phyloP scores from a whole-genome alignment of 2,329 filamentous ascomycete species.

The Incumbomyces lentus region DNA sequence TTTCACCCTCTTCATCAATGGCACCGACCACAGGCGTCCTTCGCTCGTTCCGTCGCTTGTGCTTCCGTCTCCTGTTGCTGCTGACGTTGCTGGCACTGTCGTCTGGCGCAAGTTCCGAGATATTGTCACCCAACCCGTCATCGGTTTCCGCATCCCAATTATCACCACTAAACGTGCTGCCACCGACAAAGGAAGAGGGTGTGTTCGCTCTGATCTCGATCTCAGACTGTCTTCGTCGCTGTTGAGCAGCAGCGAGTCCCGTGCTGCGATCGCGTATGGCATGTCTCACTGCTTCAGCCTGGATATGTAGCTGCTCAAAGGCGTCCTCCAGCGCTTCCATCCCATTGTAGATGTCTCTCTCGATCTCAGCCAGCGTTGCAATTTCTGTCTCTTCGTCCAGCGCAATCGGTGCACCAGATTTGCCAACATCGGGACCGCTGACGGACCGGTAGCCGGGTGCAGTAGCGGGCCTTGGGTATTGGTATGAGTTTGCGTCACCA shows the following conservation, averaged over 20 bases:
- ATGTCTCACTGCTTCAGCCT: slow-evolving; percentile 69
- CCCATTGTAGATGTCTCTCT: slow-evolving; percentile 81
- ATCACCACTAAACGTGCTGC: slow-evolving; percentile 8
- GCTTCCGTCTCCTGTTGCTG: slow-evolving; percentile 32
- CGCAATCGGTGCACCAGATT: slow-evolving; percentile 61
- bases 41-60: slow-evolving; percentile 38
- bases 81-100: slow-evolving; percentile 42
- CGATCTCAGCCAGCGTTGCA: slow-evolving; percentile 76
- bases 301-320: slow-evolving; percentile 80
- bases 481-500: slow-evolving; percentile 7
- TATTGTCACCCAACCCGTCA: slow-evolving; percentile 33
- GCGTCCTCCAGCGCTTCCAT: slow-evolving; percentile 94
- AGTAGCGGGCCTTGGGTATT: slow-evolving; percentile 27
- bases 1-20: slow-evolving; percentile 39
- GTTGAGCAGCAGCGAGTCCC: slow-evolving; percentile 50
- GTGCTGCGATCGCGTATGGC: slow-evolving; percentile 72
- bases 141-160: slow-evolving; percentile 33
- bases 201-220: slow-evolving; percentile 35
- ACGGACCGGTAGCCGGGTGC: slow-evolving; percentile 1
- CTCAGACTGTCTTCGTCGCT: slow-evolving; percentile 31
- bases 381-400: slow-evolving; percentile 93
- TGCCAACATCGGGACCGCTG: slow-evolving; percentile 28
- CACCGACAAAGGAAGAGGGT: slow-evolving; percentile 26
- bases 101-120: slow-evolving; percentile 36
- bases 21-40: slow-evolving; percentile 33